These are phyloP conservation scores for Croton laevigatus DNA, from an alignment of 441 rosid species.

Conservation along the genomic window DNA sequence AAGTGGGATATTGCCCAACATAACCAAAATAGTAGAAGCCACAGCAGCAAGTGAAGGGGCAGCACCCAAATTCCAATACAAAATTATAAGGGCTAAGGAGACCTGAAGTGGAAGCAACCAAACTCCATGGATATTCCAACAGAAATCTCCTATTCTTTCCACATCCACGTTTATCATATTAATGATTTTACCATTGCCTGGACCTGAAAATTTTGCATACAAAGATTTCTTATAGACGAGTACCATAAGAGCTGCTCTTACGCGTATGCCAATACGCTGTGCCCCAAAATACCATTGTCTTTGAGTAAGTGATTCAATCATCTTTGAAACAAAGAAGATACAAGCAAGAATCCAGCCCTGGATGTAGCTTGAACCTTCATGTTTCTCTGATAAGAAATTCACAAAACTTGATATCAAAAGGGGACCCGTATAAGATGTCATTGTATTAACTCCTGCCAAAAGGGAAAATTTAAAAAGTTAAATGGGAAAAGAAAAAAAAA, in stretches of 20 bases:
- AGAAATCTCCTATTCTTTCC: conserved; percentile 68
- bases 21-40: conserved; percentile 45
- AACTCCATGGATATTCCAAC: conserved; percentile 55
- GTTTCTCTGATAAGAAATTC: conserved; percentile 43
- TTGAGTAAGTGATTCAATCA: conserved; percentile 56
- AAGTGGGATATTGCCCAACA: conserved; percentile 64
- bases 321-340: conserved; percentile 59
- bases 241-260: conserved; percentile 54
- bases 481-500: background rate
- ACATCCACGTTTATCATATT: conserved; percentile 67
- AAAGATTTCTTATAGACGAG: conserved; percentile 56
- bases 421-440: conserved; percentile 66
- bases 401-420: conserved; percentile 61
- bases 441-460: conserved; percentile 49
- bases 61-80: conserved; percentile 56
- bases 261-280: conserved; percentile 51
- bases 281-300: conserved; percentile 77
- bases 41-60: conserved; percentile 59
- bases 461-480: background rate
- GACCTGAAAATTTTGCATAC: conserved; percentile 36
- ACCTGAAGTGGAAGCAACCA: conserved; percentile 77
- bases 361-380: conserved; percentile 32
- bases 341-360: conserved; percentile 51
- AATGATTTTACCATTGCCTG: conserved; percentile 46
- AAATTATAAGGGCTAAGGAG: conserved; percentile 48